Evolutionary conservation across 2,329 filamentous ascomycete species (phyloP).

Genomic region (Calonectria pauciramosa): DNA sequence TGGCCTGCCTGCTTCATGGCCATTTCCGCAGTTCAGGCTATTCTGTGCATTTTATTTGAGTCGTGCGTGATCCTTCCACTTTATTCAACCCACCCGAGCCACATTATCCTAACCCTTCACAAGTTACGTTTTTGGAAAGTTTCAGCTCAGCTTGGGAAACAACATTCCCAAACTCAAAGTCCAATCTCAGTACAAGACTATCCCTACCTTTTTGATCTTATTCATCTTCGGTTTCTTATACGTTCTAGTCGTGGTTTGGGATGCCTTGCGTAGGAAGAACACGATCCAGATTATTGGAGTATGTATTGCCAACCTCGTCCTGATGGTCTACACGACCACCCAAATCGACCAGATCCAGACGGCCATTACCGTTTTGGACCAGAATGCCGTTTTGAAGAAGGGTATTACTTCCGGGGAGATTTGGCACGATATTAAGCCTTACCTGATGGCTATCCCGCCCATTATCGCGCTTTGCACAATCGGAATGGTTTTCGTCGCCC

Average conservation of each 20-base stretch:
- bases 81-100: background rate
- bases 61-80: conserved; percentile 70
- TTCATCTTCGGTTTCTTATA: conserved; percentile 99
- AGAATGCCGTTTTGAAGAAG: conserved; percentile 59
- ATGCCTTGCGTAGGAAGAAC: conserved; percentile 96
- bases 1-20: conserved; percentile 93
- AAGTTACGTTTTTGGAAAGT: conserved; percentile 91
- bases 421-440: conserved; percentile 79
- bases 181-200: conserved; percentile 74
- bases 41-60: conserved; percentile 87
- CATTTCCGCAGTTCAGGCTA: conserved; percentile 80
- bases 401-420: conserved; percentile 58
- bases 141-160: conserved; percentile 73
- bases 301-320: conserved; percentile 90
- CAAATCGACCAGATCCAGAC: conserved; percentile 91
- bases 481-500: conserved; percentile 81
- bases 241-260: conserved; percentile 89
- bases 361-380: conserved; percentile 72
- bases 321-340: conserved; percentile 92
- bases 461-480: conserved; percentile 84
- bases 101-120: conserved; percentile 33
- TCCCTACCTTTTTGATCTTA: conserved; percentile 94
- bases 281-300: conserved; percentile 98
- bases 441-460: conserved; percentile 86
- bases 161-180: conserved; percentile 56